Base-by-base conservation (phyloP, 2,329 filamentous ascomycete genomes). In the Hypoxylon sp. region DNA sequence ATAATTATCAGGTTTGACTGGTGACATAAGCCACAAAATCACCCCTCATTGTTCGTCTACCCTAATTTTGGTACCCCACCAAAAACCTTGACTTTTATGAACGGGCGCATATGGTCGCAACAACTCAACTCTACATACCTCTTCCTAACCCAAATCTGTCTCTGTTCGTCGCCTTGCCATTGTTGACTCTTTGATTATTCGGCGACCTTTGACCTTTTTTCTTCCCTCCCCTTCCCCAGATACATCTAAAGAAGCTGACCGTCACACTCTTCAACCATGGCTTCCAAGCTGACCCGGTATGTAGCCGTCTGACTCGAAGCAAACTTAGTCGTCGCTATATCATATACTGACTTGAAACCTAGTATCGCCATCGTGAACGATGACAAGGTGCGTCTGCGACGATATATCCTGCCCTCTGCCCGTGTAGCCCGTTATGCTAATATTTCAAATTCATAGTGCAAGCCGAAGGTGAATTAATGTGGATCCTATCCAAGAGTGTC, bases 361-460 rank as follows among this genome's bases (percentile, higher is more conserved):
- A 97, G 96, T 92, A 94, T 99, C 85, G 96, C 96, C 78, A 99
- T 99, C 85, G 93, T 99, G 86, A 98, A 95, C 83, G 92, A 89
- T 81, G 96, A 99, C 91, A 98, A 99, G 91, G 93, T 96, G 80
- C 77, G 84, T 67, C 43, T 32, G 9, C 30, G 5, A 10, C 38
- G 50, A 64, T 68, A 41, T 30, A 51, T 14, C 23, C 3, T n/a
- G 5, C 30, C 19, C n/a, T 11, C 7, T 10, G 6, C n/a, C 6
- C 9, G 5, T 45, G n/a, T 43, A n/a, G 41, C 6, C 1, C 43
- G 1, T 41, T 36, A 17, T 19, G 41, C 66, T 71, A 63, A 72
- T 45, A 50, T 63, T 21, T 36, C 2, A 53, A 19, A 48, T 56
- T 57, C 32, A 69, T 78, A 94, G 92, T 95, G 93, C 87, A 96